A percentile compares a stretch with the other conserved stretches of the same genome.
Conservation (phyloP, 371 early-diverging fungal species). For the Actinomortierella wolfii region DNA sequence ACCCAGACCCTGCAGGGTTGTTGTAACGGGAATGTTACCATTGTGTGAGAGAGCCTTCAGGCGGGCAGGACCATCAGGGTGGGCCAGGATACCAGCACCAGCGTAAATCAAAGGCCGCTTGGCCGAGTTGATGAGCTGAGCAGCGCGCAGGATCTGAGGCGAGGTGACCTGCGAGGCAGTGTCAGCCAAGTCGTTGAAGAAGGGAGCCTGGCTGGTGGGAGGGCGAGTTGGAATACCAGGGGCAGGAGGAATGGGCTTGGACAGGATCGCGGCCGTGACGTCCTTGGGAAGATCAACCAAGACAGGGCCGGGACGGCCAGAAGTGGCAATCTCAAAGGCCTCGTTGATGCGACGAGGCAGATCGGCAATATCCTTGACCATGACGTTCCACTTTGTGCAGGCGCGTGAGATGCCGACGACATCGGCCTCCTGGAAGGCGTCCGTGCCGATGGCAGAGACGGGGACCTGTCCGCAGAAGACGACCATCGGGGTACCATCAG, state of each 20-base stretch:
- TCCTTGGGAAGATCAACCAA: constrained; percentile 97
- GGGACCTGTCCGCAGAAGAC: constrained; percentile 96
- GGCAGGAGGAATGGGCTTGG: constrained; percentile 79
- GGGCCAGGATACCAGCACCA: constrained; percentile 88
- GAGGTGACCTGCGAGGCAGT: constrained; percentile 55
- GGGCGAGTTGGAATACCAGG: constrained; percentile 70
- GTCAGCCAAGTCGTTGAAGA: constrained; percentile 37
- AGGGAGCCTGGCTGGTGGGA: constrained; percentile 57
- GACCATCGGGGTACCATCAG: constrained; percentile 94
- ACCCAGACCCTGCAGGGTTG: constrained; percentile 92
- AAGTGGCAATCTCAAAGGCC: constrained; percentile 94
- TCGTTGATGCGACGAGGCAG: constrained; percentile 96
- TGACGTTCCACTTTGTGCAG: constrained; percentile 99
- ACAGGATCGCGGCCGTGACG: constrained; percentile 90
- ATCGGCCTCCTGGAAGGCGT: constrained; percentile 98
- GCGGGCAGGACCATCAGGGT: constrained; percentile 81
- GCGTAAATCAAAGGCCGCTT: constrained; percentile 94
- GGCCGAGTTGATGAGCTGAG: constrained; percentile 86
- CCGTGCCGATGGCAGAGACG: constrained; percentile 91
- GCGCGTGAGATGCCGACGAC: constrained; percentile 92
- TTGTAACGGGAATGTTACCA: constrained; percentile 95
- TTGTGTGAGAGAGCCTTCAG: constrained; percentile 80
- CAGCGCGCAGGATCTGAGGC: constrained; percentile 68
- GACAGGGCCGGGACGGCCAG: constrained; percentile 97
- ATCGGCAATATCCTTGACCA: constrained; percentile 95